Evolutionary conservation across 495 filamentous ascomycete genomes (phyloP).

Genomic region (Annulohypoxylon moriforme): DNA sequence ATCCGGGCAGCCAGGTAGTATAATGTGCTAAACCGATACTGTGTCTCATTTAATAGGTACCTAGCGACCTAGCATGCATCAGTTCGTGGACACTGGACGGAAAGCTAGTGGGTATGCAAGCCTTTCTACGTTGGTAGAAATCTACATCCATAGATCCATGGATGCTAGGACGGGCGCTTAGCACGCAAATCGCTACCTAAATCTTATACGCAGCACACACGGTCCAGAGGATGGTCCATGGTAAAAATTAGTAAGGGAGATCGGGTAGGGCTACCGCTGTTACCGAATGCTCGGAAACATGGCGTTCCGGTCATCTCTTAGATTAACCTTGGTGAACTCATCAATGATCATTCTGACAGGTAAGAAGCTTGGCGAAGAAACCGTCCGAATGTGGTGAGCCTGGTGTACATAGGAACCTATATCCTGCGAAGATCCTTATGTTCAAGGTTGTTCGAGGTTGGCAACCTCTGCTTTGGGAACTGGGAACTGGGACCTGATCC

Average conservation of each 20-base stretch:
- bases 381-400: neutral
- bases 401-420: neutral
- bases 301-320: constrained; percentile 32
- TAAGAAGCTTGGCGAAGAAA: constrained; percentile 13
- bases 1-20: neutral
- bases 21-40: constrained; percentile 12
- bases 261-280: constrained; percentile 39
- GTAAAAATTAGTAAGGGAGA: constrained; percentile 18
- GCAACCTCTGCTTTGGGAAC: constrained; percentile 6
- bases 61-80: too few species aligned
- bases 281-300: constrained; percentile 41
- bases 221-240: constrained; percentile 19
- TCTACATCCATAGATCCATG: neutral
- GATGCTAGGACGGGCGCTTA: constrained; percentile 1
- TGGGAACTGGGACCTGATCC: constrained; percentile 27
- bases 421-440: constrained; percentile 38
- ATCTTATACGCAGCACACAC: constrained; percentile 11
- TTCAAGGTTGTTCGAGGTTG: neutral
- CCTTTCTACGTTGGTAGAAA: neutral
- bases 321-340: constrained; percentile 6
- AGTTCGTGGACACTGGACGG: constrained; percentile 10
- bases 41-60: constrained; percentile 9
- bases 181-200: neutral
- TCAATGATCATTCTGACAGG: constrained; percentile 16
- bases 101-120: too few species aligned